Conservation (phyloP, 257 asterid species). For the Fraxinus americana region DNA sequence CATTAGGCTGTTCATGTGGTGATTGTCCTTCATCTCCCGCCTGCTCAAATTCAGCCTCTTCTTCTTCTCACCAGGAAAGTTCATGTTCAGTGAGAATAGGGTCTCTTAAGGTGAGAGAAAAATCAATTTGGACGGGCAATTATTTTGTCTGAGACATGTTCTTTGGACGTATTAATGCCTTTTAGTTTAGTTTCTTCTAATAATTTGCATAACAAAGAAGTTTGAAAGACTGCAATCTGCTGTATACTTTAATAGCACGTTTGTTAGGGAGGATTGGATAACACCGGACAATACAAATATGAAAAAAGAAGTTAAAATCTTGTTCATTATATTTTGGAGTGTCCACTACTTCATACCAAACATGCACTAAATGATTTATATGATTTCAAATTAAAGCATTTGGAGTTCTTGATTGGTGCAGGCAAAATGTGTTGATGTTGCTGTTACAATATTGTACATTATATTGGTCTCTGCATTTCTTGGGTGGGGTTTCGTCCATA, state of each 20-base stretch:
- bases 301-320: not conserved
- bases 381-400: conserved; percentile 15
- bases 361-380: not conserved
- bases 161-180: not conserved
- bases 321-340: not conserved
- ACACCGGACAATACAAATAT: no score
- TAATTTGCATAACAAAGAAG: not conserved
- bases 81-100: conserved; percentile 90
- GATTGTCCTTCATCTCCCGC: conserved; percentile 85
- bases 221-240: not conserved
- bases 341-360: not conserved
- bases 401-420: conserved; percentile 42
- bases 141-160: conserved; percentile 4
- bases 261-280: not conserved
- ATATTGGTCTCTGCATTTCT: conserved; percentile 73
- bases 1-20: conserved; percentile 99
- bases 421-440: conserved; percentile 93
- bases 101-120: conserved; percentile 67
- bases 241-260: not conserved
- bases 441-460: conserved; percentile 69
- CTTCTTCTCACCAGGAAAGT: conserved; percentile 56
- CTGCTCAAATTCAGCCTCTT: conserved; percentile 72
- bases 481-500: conserved; percentile 86
- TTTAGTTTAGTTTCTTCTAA: not conserved
- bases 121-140: conserved; percentile 12